Base-by-base conservation (phyloP, 2,329 filamentous ascomycete species). In the Aspergillus transmontanensis region DNA sequence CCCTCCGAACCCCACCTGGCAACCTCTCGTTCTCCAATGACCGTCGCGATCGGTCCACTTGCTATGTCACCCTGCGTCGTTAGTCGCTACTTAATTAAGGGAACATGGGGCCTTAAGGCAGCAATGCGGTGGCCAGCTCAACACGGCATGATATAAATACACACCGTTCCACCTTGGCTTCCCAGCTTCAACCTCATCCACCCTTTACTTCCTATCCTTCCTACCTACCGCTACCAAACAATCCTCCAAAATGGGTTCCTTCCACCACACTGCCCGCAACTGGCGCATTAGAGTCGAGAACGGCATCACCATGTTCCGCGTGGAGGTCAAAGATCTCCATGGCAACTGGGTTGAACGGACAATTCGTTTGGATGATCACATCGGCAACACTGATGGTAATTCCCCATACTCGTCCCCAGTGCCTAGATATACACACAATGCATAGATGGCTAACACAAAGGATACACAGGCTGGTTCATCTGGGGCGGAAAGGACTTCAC, bases 401-500 rank as follows among this genome's bases (percentile, higher is more conserved):
- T 23, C 14, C 14, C 51, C 12, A 6, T 19, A 11, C 54, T 39
- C 11, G 6, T n/a, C 51, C 30, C 28, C 10, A 9, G 9, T 36
- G 30, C 23, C 30, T 54, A 1, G 10, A 36, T 21, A 19, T 14
- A 54, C 32, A 28, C 6, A 26, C 32, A 19, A 2, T 34, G 23
- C 32, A 30, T 7, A 16, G 43, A 16, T 51, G 14, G 5, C 51
- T 54, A 34, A 39, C 10, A 3, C 28, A 21, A 9, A 19, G 46
- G 43, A 60, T 28, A 34, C n/a, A 23, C 21, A 70, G 68, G 68
- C 23, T 68, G 65, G 63, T 70, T 70, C 64, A 59, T 68, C 62
- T 70, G 68, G 68, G 68, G 65, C 51, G 67, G 67, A 9, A 28
- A 51, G 26, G 61, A 67, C 53, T 70, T 70, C 67, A 69, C 67